Evolutionary conservation across 257 asterid genomes (phyloP).

Genomic region (Orobanche coerulescens): DNA sequence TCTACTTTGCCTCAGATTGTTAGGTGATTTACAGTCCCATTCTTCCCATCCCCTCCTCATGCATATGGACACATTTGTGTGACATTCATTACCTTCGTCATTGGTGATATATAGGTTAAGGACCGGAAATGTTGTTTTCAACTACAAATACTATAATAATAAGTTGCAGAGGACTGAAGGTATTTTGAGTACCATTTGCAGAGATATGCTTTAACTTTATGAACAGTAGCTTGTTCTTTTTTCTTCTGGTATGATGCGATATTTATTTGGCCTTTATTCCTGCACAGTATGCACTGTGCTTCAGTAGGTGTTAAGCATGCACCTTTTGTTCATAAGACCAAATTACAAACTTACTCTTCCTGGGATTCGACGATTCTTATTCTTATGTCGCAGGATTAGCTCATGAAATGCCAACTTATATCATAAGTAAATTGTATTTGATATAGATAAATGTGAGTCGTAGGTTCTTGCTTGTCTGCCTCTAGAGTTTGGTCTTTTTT

Average conservation of each 20-base stretch:
- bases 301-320: not conserved
- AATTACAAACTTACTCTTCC: not conserved
- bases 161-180: constrained; percentile 96
- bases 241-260: constrained; percentile 12
- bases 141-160: constrained; percentile 79
- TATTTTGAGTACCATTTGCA: constrained; percentile 28
- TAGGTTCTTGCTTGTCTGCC: not conserved
- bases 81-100: constrained; percentile 13
- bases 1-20: constrained; percentile 63
- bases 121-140: constrained; percentile 91
- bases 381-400: not conserved
- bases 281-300: constrained; percentile 5
- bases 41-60: not conserved
- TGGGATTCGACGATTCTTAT: not conserved
- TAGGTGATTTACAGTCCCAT: constrained; percentile 35
- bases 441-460: not conserved
- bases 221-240: constrained; percentile 1
- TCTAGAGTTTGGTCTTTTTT: not conserved
- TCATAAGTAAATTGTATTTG: not conserved
- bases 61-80: not conserved
- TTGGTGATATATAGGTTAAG: constrained; percentile 66
- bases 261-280: not conserved
- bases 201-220: not conserved
- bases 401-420: not conserved
- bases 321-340: not conserved